phyloP scores from a whole-genome alignment of 176 grass and related monocot genomes.

The Oryza officinalis region DNA sequence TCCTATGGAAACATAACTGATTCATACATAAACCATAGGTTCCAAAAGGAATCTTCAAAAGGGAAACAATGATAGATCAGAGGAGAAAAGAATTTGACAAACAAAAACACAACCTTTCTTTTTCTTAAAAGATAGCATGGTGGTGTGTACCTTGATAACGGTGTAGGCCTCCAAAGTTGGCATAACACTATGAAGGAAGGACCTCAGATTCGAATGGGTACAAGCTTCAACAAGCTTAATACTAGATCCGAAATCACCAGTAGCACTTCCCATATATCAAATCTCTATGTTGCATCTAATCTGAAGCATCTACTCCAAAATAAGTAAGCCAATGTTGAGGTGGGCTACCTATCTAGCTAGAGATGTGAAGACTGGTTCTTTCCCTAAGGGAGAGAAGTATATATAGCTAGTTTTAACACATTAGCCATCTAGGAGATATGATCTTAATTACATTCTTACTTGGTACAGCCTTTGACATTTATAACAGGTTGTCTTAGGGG shows the following conservation, averaged over 20 bases:
- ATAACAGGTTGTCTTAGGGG: not conserved
- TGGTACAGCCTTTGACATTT: not conserved
- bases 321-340: not conserved
- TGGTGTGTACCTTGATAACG: conserved; percentile 28
- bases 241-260: conserved; percentile 14
- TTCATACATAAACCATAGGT: not conserved
- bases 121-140: not conserved
- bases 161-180: conserved; percentile 42
- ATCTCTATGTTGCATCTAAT: not conserved
- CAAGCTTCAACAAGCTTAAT: not conserved
- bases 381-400: not conserved
- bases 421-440: conserved; percentile 7
- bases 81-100: not conserved
- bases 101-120: not conserved
- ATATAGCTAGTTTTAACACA: not conserved
- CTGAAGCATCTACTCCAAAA: not conserved
- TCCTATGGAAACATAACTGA: not conserved
- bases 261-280: not conserved
- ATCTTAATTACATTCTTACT: conserved; percentile 30
- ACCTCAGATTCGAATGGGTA: conserved; percentile 54
- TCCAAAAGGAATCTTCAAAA: not conserved
- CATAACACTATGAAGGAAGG: conserved; percentile 54
- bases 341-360: not conserved
- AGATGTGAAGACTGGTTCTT: not conserved
- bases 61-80: not conserved